Evolutionary conservation across 2,329 filamentous ascomycete genomes (phyloP).

Genomic region (Metarhizium album): DNA sequence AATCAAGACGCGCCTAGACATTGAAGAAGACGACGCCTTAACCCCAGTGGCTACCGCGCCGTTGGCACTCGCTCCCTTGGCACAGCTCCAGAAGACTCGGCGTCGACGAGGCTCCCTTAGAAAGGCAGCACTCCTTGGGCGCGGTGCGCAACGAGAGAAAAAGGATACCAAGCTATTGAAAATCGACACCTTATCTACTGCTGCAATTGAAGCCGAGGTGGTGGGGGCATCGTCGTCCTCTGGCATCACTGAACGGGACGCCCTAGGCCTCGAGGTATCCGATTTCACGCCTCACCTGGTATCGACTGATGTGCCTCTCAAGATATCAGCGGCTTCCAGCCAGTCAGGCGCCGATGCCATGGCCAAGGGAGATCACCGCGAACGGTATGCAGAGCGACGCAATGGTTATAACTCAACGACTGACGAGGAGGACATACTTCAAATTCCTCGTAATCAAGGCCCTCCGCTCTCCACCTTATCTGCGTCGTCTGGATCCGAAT

Average conservation of each 20-base stretch:
- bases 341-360: slow-evolving; percentile 11
- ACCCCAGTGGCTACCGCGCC: slow-evolving; percentile 15
- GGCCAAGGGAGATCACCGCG: slow-evolving; percentile 5
- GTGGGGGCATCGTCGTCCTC: slow-evolving; percentile 11
- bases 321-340: slow-evolving; percentile 13
- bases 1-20: slow-evolving; percentile 15
- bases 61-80: slow-evolving; percentile 14
- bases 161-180: slow-evolving; percentile 38
- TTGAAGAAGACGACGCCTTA: slow-evolving; percentile 21
- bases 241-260: slow-evolving; percentile 18
- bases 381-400: slow-evolving; percentile 13
- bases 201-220: slow-evolving; percentile 12
- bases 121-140: slow-evolving; percentile 75
- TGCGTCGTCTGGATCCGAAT: slow-evolving; percentile 49
- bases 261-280: slow-evolving; percentile 36
- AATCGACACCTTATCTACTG: slow-evolving; percentile 28
- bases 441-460: slow-evolving; percentile 44
- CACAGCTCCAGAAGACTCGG: slow-evolving; percentile 41
- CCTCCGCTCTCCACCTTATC: slow-evolving; percentile 29
- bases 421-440: slow-evolving; percentile 70
- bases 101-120: slow-evolving; percentile 75
- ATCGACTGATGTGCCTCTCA: slow-evolving; percentile 31
- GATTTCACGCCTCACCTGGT: slow-evolving; percentile 35
- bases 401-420: slow-evolving; percentile 52
- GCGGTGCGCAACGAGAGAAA: slow-evolving; percentile 52